Conservation (phyloP, 805 yeast species). For the Starmerella roubikii region DNA sequence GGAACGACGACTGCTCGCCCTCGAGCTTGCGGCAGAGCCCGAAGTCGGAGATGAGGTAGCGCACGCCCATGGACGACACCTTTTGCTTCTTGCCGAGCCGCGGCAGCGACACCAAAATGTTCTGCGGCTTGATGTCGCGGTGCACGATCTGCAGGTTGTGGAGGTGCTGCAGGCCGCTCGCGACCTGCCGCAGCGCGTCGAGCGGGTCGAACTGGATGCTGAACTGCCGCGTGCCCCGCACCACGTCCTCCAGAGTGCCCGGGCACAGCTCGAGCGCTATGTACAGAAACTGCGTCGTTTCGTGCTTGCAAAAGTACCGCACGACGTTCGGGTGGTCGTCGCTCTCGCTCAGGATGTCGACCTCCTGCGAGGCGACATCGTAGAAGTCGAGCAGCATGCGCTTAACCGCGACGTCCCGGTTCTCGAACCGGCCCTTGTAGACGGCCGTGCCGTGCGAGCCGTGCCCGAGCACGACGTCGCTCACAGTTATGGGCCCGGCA, state of each 20-base stretch:
- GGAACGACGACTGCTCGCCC: conserved; percentile 80
- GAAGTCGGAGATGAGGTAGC: conserved; percentile 84
- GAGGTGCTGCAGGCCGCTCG: conserved; percentile 71
- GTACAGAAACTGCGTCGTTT: conserved; percentile 72
- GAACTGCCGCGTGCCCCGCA: conserved; percentile 32
- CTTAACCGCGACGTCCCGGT: conserved; percentile 90
- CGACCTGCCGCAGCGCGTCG: conserved; percentile 50
- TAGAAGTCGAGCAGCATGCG: conserved; percentile 86
- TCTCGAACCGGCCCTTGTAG: conserved; percentile 76
- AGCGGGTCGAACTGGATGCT: conserved; percentile 23
- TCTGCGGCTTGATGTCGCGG: conserved; percentile 89
- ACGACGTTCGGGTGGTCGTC: conserved; percentile 95
- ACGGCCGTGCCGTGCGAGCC: conserved; percentile 97
- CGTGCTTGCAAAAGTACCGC: conserved; percentile 85
- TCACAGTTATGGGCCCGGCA: conserved; percentile 29
- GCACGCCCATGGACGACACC: conserved; percentile 23
- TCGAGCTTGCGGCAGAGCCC: conserved; percentile 90
- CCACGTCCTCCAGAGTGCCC: conserved; percentile 74
- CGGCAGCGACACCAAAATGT: conserved; percentile 69
- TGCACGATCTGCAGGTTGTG: conserved; percentile 88
- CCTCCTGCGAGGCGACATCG: conserved; percentile 89
- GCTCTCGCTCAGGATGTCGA: conserved; percentile 73
- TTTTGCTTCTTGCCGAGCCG: conserved; percentile 5
- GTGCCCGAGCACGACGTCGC: conserved; percentile 73
- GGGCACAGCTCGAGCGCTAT: conserved; percentile 88